Evolutionary conservation across 352 stramenopile species (phyloP), one percentile per base, ranked within the genome.

Genomic region (Globisporangium okanoganense): DNA sequence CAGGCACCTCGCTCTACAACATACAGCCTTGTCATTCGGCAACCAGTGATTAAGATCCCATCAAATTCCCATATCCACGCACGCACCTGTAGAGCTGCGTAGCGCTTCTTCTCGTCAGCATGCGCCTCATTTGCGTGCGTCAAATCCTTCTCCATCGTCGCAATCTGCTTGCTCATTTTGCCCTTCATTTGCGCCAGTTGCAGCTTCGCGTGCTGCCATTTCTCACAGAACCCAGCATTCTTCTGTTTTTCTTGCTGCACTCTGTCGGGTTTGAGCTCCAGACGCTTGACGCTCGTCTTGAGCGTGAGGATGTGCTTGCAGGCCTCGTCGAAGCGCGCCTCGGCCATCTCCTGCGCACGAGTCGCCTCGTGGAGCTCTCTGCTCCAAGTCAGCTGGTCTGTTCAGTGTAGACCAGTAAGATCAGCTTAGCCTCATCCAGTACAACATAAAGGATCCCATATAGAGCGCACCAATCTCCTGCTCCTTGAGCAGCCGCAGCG

Each of bases 291-390:
- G 24, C 64, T 62, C 24, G 59, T 61, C 56, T 79, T 85, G 40
- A 89, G 64, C 35, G 66, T 66, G 22, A 76, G 41, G 24, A 89
- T 70, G 54, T 85, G 69, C 33, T 70, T 68, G 51, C 75, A 80
- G 16, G 75, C 77, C 22, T 83, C 66, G 9, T 66, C 51, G 0
- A 83, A 27, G 6, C 64, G 69, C 20, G 56, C 35, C 25, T 84
- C 55, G 2, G 64, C 56, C 0, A 59, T 29, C 16, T 57, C 40
- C n/a, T 69, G 70, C n/a, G 45, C 52, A 16, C 61, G 53, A 3
- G 27, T 33, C 14, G 38, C 45, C 2, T 73, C 62, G 24, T 64
- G 24, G 5, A 66, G 48, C 41, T 63, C 45, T 18, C 38, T 45
- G 24, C 35, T 51, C 53, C 58, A 55, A 18, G 53, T 56, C 22